Base-by-base conservation (phyloP, 2,329 filamentous ascomycete species). In the Alternaria gansuensis region DNA sequence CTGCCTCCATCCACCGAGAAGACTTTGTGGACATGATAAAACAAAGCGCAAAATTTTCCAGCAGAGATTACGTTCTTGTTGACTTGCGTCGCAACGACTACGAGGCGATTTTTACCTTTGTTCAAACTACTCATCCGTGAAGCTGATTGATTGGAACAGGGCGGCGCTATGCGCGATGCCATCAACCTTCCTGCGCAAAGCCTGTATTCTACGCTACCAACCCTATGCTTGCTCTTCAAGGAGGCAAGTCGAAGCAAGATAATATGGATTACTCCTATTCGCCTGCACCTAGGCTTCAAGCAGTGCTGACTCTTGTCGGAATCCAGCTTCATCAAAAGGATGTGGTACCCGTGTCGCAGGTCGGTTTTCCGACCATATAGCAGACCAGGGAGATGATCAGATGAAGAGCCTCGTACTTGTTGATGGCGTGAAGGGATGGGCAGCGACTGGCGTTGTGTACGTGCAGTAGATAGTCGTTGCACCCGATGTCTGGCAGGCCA, bases 111-210 rank as follows among this genome's bases (percentile, higher is more conserved):
- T 17, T 17, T 17, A 17, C 2, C 17, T 17, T 17, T 17, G 17
- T 17, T 17, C 17, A 17, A 17, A 17, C 17, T 34, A 33, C 17
- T 7, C 8, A 9, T 33, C 39, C 13, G 45, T 49, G 60, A 46
- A 23, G 58, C 46, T 48, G 44, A 33, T n/a, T 63, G 26, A 60
- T 13, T 36, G 13, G 36, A 1, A n/a, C 59, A 85, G 84, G 87
- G 88, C 26, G 87, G 87, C 39, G 88, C 86, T 0, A 84, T 90
- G 54, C 76, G 77, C 8, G 82, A 81, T 2, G 87, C 86, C 1
- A 78, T 89, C 62, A 86, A 87, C 63, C 75, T 87, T 13, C 84
- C 84, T 0, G 84, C 84, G 8, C 84, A 87, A 53, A 82, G 79
- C 11, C 79, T 87, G 37, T 85, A 84, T 52, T 81, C 82, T 51